Conservation (phyloP, 257 asterid species). For the Solanum pennellii region DNA sequence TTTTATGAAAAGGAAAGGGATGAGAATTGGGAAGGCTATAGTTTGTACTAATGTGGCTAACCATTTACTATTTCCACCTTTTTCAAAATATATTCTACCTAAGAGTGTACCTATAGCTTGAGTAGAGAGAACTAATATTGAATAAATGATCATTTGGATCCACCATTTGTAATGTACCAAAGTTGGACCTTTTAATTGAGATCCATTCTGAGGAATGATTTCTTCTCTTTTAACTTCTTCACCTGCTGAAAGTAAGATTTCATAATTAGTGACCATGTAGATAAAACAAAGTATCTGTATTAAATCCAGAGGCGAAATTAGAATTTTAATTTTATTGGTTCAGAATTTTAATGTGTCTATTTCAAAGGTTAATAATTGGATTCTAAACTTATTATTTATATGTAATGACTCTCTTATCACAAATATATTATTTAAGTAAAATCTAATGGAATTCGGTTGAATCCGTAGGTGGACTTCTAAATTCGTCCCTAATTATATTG, state of each 20-base stretch:
- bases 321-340: too few relatives aligned
- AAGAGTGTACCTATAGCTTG: conserved; percentile 43
- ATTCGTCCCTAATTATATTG: not conserved
- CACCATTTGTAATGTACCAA: conserved; percentile 37
- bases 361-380: not conserved
- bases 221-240: not conserved
- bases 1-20: conserved; percentile 43
- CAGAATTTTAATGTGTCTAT: not conserved
- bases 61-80: conserved; percentile 72
- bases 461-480: not conserved
- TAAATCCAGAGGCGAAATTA: too few relatives aligned
- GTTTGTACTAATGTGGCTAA: conserved; percentile 48
- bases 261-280: not conserved
- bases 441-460: too few relatives aligned
- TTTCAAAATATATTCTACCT: conserved; percentile 55
- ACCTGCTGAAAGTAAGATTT: not conserved
- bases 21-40: conserved; percentile 50
- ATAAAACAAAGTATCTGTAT: not conserved
- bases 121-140: conserved; percentile 36
- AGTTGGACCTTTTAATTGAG: not conserved
- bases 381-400: too few relatives aligned
- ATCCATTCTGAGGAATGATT: not conserved
- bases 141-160: conserved; percentile 32
- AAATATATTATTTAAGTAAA: too few relatives aligned
- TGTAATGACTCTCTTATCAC: too few relatives aligned